Percentiles rank a stretch among this genome's conserved stretches.
Evolutionary conservation across 352 stramenopile species (phyloP).

Genomic region (Phytophthora foliorum): DNA sequence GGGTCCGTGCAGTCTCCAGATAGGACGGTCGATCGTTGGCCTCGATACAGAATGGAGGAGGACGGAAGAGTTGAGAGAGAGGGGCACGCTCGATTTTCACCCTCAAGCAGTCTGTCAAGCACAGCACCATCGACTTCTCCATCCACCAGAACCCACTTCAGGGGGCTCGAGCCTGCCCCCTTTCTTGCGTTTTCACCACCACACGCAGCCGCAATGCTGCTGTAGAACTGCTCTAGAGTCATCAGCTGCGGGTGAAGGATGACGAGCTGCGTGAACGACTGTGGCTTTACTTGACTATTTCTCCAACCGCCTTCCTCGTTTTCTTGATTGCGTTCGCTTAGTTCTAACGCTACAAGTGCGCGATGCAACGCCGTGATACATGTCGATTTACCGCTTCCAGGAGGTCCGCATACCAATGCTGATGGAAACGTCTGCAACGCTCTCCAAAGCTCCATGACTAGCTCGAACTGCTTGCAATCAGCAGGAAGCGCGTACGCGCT

Average conservation of each 20-base stretch:
- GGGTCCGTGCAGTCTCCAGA: conserved; percentile 15
- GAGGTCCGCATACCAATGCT: conserved; percentile 50
- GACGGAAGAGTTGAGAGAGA: conserved; percentile 21
- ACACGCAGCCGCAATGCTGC: conserved; percentile 17
- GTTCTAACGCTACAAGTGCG: conserved; percentile 55
- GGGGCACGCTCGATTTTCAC: conserved; percentile 20
- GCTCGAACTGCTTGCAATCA: conserved; percentile 32
- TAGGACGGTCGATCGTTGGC: conserved; percentile 6
- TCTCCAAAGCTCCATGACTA: conserved; percentile 53
- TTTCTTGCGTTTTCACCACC: background rate
- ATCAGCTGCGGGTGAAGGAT: conserved; percentile 45
- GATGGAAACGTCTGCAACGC: conserved; percentile 36
- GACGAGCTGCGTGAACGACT: conserved; percentile 32
- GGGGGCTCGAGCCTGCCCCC: background rate
- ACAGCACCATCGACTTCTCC: conserved; percentile 33
- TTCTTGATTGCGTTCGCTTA: conserved; percentile 38
- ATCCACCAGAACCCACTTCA: conserved; percentile 48
- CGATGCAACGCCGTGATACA: conserved; percentile 61
- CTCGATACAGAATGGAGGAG: conserved; percentile 23
- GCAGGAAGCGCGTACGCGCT: conserved; percentile 27
- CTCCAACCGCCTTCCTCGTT: conserved; percentile 10
- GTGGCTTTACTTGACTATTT: conserved; percentile 1
- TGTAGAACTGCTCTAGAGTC: conserved; percentile 48
- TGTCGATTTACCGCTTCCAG: conserved; percentile 56
- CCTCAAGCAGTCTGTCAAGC: conserved; percentile 42